Conservation (phyloP, 2,329 filamentous ascomycete genomes). For the Aspergillus tanneri region DNA sequence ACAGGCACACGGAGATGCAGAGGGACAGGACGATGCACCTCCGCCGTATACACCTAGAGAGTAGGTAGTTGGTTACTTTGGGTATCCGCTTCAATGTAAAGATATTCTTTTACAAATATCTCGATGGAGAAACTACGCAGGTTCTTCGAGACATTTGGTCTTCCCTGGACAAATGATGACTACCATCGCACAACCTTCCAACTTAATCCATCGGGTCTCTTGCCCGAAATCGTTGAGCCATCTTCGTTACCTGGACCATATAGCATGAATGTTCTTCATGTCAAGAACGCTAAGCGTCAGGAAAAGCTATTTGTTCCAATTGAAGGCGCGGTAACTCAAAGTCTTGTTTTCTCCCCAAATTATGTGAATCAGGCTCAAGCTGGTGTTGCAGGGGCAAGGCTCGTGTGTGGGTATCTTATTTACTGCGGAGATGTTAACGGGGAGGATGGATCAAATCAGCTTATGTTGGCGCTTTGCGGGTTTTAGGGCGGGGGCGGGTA, state of each 20-base stretch:
- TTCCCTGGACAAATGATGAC: conserved; percentile 13
- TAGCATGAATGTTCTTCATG: conserved; percentile 32
- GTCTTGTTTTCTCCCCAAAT: neutral
- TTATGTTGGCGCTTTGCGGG: conserved; percentile 13
- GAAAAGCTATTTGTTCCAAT: conserved; percentile 30
- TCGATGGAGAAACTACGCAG: too few species aligned
- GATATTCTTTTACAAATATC: too few species aligned
- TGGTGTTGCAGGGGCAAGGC: conserved; percentile 8
- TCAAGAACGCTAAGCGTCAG: conserved; percentile 21
- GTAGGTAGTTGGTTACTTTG: too few species aligned
- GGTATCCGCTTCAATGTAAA: too few species aligned
- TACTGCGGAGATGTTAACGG: conserved; percentile 19
- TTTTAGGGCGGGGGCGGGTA: conserved; percentile 4
- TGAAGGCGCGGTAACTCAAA: neutral
- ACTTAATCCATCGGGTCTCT: conserved; percentile 3
- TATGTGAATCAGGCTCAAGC: conserved; percentile 5
- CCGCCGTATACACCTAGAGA: neutral
- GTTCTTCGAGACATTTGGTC: conserved; percentile 13
- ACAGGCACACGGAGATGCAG: neutral
- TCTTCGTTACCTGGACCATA: conserved; percentile 21
- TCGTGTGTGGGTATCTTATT: conserved; percentile 8
- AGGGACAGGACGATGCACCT: neutral
- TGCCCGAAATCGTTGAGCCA: conserved; percentile 3
- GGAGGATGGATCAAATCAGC: conserved; percentile 7
- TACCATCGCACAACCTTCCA: conserved; percentile 10